phyloP scores from a whole-genome alignment of 345 rosid genomes.

The Bruguiera parviflora region DNA sequence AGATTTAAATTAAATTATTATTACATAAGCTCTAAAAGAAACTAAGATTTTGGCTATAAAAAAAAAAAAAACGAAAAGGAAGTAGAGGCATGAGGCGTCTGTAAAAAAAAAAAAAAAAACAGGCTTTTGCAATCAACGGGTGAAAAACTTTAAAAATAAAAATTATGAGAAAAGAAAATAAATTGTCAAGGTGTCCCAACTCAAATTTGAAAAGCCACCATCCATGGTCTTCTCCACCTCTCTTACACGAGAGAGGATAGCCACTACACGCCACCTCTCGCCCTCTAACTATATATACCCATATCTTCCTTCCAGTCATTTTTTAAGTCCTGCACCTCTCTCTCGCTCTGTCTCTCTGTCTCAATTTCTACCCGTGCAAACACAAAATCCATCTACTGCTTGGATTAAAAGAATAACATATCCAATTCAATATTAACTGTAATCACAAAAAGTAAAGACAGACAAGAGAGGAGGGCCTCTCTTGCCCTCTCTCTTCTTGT shows the following conservation, averaged over 20 bases:
- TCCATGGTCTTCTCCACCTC: conserved; percentile 22
- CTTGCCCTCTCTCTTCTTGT: conserved; percentile 53
- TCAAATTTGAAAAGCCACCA: conserved; percentile 24
- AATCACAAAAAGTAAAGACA: conserved; percentile 19
- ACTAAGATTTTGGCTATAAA: too few relatives aligned
- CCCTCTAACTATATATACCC: conserved; percentile 3
- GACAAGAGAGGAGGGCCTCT: conserved; percentile 44
- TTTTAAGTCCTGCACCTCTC: conserved; percentile 12
- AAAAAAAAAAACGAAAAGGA: not conserved
- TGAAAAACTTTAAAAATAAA: not conserved
- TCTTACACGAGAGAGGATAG: conserved; percentile 38
- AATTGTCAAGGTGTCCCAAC: not conserved
- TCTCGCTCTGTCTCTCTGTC: conserved; percentile 17
- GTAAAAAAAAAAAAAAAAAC: too few relatives aligned
- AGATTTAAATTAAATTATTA: too few relatives aligned
- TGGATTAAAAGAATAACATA: conserved; percentile 8
- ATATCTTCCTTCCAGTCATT: conserved; percentile 9
- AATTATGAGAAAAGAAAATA: not conserved
- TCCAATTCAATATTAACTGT: conserved; percentile 18
- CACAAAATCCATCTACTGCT: conserved; percentile 24
- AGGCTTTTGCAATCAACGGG: not conserved
- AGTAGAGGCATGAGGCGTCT: too few relatives aligned
- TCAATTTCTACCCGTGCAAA: not conserved
- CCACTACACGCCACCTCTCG: conserved; percentile 16
- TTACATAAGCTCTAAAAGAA: too few relatives aligned